Base-by-base conservation (phyloP, 192 early-diverging fungal species). In the Lunasporangiospora selenospora region DNA sequence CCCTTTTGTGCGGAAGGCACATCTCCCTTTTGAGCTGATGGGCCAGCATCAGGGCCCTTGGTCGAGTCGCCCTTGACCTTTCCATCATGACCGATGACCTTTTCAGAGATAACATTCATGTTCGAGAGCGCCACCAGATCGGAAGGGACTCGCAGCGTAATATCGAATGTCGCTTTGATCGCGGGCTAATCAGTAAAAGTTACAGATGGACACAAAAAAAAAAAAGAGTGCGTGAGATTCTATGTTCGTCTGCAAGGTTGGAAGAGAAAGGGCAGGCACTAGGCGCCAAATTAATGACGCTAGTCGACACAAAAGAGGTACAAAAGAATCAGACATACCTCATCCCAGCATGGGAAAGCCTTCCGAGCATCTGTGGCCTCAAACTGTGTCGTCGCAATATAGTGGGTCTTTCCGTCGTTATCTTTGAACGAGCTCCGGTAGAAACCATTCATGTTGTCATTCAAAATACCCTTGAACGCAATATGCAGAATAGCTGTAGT, bases 301-400 rank as follows among this genome's bases (percentile, higher is more conserved):
- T 30, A 29, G 13, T 15, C 5, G 12, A 10, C 13, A 24, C 6
- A 10, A 40, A 52, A 51, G 7, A 12, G 51, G 1, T 4, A 38
- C 31, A 21, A 49, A 49, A 19, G 21, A 18, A 47, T 6, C 16
- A 18, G 12, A 3, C 11, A 9, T 81, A 81, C 80, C 75, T 98
- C 97, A 79, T 99, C 96, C 88, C 89, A 98, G 76, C 90, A 98
- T n/a, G 97, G 97, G 77, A 99, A 92, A 15, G 91, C 90, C 31
- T 92, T 87, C 53, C 96, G 89, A 27, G 91, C 91, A 69, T 95
- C 90, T 19, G 93, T 95, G 10, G 95, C 84, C 83, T 98, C 94
- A 63, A 98, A 99, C 75, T 99, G 96, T 7, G 97, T 98, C 8
- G 90, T 91, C 9, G 92, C 95, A 65, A 99, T 82, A 75, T 90